These are phyloP conservation scores for Solanum chaucha DNA, from an alignment of 257 asterid species.

Conservation along the genomic window DNA sequence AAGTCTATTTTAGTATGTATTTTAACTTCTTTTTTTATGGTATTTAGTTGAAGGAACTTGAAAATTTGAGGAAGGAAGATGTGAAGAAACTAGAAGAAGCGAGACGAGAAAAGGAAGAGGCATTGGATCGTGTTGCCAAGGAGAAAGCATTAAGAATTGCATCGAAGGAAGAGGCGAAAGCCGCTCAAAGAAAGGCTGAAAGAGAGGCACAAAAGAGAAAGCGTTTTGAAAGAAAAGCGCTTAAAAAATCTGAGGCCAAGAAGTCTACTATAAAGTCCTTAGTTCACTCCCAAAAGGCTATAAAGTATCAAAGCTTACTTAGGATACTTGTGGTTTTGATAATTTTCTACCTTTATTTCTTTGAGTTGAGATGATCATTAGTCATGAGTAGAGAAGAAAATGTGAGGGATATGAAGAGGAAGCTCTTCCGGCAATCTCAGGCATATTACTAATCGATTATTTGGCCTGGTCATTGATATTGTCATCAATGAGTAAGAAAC, in stretches of 20 bases:
- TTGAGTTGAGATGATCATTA: background rate
- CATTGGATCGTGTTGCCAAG: background rate
- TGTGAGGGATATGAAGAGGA: background rate
- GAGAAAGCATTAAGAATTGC: background rate
- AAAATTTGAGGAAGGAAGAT: background rate
- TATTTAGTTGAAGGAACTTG: slow-evolving; percentile 2
- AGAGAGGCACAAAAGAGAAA: background rate
- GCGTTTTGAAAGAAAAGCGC: background rate
- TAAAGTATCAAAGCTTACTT: slow-evolving; percentile 3
- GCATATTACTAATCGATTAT: background rate
- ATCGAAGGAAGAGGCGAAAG: background rate
- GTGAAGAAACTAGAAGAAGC: slow-evolving; percentile 1
- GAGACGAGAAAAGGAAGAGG: background rate
- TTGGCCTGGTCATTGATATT: background rate
- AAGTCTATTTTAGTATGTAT: background rate
- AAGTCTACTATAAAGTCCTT: background rate
- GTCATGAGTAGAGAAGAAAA: background rate
- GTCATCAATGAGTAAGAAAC: background rate
- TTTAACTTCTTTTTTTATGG: background rate
- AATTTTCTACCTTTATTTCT: background rate
- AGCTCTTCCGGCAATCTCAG: background rate
- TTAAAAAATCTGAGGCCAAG: background rate
- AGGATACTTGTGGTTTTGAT: background rate
- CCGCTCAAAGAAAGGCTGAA: background rate
- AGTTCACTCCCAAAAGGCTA: background rate